Conservation (phyloP, 805 yeast species). For the Maudiozyma pseudohumilis region DNA sequence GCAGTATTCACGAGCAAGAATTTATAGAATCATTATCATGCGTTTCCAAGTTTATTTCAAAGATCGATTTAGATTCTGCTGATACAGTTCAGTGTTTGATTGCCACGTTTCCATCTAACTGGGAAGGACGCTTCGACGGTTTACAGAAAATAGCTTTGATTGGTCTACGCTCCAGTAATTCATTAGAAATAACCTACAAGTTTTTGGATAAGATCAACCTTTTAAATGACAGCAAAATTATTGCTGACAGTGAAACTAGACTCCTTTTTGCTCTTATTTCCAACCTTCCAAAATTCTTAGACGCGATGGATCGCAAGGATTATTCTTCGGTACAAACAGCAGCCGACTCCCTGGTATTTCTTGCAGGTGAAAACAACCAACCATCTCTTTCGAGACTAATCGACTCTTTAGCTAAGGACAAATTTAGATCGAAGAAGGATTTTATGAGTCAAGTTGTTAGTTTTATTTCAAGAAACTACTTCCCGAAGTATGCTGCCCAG, state of each 20-base stretch:
- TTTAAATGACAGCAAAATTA: constrained; percentile 61
- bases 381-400: constrained; percentile 60
- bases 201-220: constrained; percentile 63
- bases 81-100: constrained; percentile 77
- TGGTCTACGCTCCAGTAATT: constrained; percentile 73
- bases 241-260: constrained; percentile 63
- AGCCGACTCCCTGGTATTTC: constrained; percentile 45
- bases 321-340: constrained; percentile 43
- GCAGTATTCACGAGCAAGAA: constrained; percentile 86
- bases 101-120: constrained; percentile 82
- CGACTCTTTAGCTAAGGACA: constrained; percentile 61
- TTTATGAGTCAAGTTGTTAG: constrained; percentile 73
- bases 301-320: constrained; percentile 56
- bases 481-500: constrained; percentile 66
- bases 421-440: constrained; percentile 86
- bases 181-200: constrained; percentile 68
- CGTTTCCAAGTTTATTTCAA: constrained; percentile 70
- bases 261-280: constrained; percentile 63
- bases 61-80: constrained; percentile 75
- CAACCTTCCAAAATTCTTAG: constrained; percentile 75
- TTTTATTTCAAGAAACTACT: constrained; percentile 56
- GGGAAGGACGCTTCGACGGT: constrained; percentile 94
- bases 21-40: constrained; percentile 81
- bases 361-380: constrained; percentile 51
- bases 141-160: constrained; percentile 67